Evolutionary conservation across 495 filamentous ascomycete genomes (phyloP), one percentile per base, ranked within the genome.

Genomic region (Neurospora sp.): DNA sequence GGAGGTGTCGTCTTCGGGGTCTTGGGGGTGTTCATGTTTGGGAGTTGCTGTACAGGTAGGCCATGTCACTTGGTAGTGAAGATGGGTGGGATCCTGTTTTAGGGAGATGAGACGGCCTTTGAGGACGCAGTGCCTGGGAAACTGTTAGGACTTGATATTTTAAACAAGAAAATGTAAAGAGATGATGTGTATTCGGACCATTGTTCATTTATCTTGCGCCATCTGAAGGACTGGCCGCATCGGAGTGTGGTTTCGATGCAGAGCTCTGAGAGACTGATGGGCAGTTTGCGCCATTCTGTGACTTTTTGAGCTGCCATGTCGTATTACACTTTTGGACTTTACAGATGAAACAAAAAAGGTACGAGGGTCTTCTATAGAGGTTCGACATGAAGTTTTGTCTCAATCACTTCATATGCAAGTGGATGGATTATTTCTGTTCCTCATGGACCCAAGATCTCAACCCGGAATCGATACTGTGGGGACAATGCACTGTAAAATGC

Each of bases 151-250:
- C 4, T 39, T 31, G 43, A 0, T 62, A 45, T 45, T 24, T 54
- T 42, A 21, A 4, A 28, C 38, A 24, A 2, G 3, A 15, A 66
- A 40, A 24, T 28, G 13, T 0, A 24, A 74, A 71, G 39, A 2
- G 24, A 36, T 15, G n/a, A 4, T 69, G 37, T n/a, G 62, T 69
- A 43, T 45, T 43, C 74, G 45, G 77, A 92, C 96, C 96, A 99
- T 88, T 96, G 91, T 77, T 93, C 88, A 21, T 88, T 87, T 70
- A 93, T 87, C 74, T 93, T 92, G 69, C 91, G 92, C 96, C 96
- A 99, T 84, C 96, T 86, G 79, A 97, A 98, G 3, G 94, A 94
- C 78, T 98, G 94, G 24, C 94, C 94, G 79, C 94, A 97, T 70
- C 93, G 90, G 19, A 98, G 84, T 1, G 93, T 96, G 0, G 94